Evolutionary conservation across 441 rosid genomes (phyloP).

Genomic region (Jatropha podagrica): DNA sequence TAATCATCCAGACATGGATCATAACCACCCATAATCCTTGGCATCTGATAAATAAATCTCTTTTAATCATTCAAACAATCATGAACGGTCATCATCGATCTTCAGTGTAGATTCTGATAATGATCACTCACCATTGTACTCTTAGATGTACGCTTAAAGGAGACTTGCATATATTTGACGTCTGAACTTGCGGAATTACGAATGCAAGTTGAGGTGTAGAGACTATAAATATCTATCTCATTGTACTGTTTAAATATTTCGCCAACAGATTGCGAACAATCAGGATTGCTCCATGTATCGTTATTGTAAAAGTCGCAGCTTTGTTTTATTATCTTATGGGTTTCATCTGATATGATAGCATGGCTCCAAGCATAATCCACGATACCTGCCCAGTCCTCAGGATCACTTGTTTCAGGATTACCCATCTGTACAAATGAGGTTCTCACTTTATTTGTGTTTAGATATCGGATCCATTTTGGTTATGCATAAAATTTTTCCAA

Average conservation of each 20-base stretch:
- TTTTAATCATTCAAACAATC: neutral
- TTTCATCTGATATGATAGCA: constrained; percentile 88
- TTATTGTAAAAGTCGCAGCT: constrained; percentile 69
- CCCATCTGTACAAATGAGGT: constrained; percentile 52
- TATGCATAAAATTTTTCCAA: neutral
- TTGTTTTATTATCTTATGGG: constrained; percentile 49
- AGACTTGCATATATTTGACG: constrained; percentile 28
- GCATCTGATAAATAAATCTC: constrained; percentile 42
- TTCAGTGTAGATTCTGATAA: no score
- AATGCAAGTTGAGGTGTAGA: constrained; percentile 75
- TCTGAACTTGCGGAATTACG: constrained; percentile 44
- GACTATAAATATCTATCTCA: constrained; percentile 85
- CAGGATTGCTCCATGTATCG: constrained; percentile 56
- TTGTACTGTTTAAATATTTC: constrained; percentile 71
- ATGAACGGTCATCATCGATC: no score
- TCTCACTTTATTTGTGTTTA: neutral
- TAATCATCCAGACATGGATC: constrained; percentile 81
- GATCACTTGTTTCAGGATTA: constrained; percentile 80
- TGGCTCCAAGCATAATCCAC: constrained; percentile 99
- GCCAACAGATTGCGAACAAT: constrained; percentile 54
- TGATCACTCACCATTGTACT: constrained; percentile 40
- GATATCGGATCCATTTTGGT: neutral
- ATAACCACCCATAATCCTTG: constrained; percentile 71
- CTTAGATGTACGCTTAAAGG: constrained; percentile 35
- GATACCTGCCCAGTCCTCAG: constrained; percentile 88